Evolutionary conservation across 768 basidiomycete genomes (phyloP), one percentile per base, ranked within the genome.

Genomic region (Termitomyces sp.): DNA sequence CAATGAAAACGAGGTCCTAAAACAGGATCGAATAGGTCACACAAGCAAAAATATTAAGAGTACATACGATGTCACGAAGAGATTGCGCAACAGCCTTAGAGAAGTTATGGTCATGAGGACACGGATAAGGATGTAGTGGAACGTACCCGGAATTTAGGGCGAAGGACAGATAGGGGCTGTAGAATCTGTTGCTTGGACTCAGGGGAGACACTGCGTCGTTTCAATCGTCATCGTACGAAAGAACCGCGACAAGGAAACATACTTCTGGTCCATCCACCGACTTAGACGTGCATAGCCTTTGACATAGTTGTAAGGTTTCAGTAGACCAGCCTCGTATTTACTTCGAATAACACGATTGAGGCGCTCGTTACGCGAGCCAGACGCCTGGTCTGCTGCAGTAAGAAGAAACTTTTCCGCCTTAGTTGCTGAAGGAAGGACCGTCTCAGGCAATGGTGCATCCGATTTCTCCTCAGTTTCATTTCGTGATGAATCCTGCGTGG

Each of bases 201-300:
- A 61, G 88, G 88, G 18, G 91, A 93, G 14, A 96, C 90, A 67
- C 92, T 94, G 20, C 22, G 57, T 34, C 57, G 24, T 44, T 27
- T 37, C 32, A 2, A 63, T 37, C 31, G 36, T 32, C 44, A 56
- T 32, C 43, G 47, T 37, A 59, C 24, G 4, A 18, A 24, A 29
- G 27, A 24, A 58, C 20, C 55, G 10, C 14, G 47, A 57, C 24
- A 16, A 16, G 12, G 31, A 16, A 51, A 62, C 75, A 46, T 68
- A 94, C 93, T 94, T 93, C 68, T 86, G 77, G 63, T 94, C 93
- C 92, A 98, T 96, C 94, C 94, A 98, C 56, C 90, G 81, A 55
- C 87, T 90, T 61, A 98, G 72, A 59, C 95, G 78, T 14, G 92
- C 89, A 65, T 98, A 98, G 0, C 96, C 96, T 66, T 94, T 94